Conservation (phyloP, 495 filamentous ascomycete species). For the Letharia lupina region DNA sequence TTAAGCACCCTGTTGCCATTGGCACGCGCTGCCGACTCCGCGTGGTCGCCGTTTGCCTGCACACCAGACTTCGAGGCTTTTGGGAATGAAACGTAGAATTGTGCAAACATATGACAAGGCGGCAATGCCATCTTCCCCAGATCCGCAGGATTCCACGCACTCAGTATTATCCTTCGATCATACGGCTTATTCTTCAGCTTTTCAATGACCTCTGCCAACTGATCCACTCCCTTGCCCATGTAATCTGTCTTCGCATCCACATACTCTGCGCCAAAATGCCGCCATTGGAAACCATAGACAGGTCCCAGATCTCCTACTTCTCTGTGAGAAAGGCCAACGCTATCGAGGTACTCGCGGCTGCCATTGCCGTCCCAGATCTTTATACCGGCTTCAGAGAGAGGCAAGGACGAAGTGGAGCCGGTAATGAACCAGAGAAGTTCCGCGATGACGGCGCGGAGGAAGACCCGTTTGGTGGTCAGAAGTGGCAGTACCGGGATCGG, state of each 20-base stretch:
- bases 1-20: conserved; percentile 34
- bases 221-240: conserved; percentile 80
- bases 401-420: conserved; percentile 66
- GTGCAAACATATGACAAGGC: conserved; percentile 98
- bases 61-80: conserved; percentile 21
- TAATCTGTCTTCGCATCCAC: conserved; percentile 73
- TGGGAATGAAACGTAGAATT: conserved; percentile 90
- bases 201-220: conserved; percentile 75
- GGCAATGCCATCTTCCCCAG: conserved; percentile 85
- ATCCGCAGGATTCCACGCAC: conserved; percentile 88
- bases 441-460: conserved; percentile 78
- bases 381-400: conserved; percentile 67
- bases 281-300: conserved; percentile 98
- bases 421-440: conserved; percentile 96
- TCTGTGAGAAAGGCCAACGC: conserved; percentile 66
- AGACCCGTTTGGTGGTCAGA: conserved; percentile 94
- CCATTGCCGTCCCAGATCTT: conserved; percentile 99
- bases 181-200: conserved; percentile 76
- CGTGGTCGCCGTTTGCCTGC: conserved; percentile 17
- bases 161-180: conserved; percentile 81
- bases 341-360: conserved; percentile 79
- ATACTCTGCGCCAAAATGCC: conserved; percentile 92
- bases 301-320: conserved; percentile 85
- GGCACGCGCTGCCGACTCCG: background rate
- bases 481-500: conserved; percentile 66